A percentile compares a stretch with the other conserved stretches of the same genome.
Evolutionary conservation across 1,284 basidiomycete genomes (phyloP).

Genomic region (Melampsora larici-populina): DNA sequence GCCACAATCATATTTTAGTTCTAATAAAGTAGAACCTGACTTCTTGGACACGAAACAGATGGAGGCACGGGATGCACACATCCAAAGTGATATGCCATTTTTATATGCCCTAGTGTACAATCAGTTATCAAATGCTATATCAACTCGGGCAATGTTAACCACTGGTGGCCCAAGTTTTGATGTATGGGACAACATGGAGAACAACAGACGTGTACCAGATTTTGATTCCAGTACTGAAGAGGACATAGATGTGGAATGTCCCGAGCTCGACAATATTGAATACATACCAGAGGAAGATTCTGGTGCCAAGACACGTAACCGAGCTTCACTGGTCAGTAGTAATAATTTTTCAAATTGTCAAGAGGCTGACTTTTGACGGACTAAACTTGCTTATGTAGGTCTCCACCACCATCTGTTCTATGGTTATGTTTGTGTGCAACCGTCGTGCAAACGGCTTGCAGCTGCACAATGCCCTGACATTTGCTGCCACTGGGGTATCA

Average conservation of each 20-base stretch:
- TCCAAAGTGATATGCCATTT: too few relatives aligned
- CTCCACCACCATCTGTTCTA: slow-evolving; percentile 11
- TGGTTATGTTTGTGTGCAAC: slow-evolving; percentile 20
- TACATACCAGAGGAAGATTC: background rate
- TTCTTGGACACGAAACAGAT: too few relatives aligned
- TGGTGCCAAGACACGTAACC: background rate
- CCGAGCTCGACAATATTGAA: background rate
- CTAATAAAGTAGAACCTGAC: too few relatives aligned
- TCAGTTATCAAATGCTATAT: too few relatives aligned
- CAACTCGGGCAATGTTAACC: too few relatives aligned
- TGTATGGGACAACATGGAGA: too few relatives aligned
- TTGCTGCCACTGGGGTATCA: background rate
- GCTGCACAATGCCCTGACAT: background rate
- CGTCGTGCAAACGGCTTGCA: slow-evolving; percentile 10
- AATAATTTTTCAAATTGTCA: background rate
- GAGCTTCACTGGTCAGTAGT: background rate
- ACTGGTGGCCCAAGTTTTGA: too few relatives aligned
- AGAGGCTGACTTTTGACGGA: background rate
- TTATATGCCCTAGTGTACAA: too few relatives aligned
- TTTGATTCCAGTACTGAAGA: background rate
- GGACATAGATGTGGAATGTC: background rate
- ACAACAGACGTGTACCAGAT: too few relatives aligned
- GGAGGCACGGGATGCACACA: too few relatives aligned
- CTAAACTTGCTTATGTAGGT: background rate
- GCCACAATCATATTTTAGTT: too few relatives aligned